Base-by-base conservation (phyloP, 2,329 filamentous ascomycete species). In the Paecilomyces fulvus region DNA sequence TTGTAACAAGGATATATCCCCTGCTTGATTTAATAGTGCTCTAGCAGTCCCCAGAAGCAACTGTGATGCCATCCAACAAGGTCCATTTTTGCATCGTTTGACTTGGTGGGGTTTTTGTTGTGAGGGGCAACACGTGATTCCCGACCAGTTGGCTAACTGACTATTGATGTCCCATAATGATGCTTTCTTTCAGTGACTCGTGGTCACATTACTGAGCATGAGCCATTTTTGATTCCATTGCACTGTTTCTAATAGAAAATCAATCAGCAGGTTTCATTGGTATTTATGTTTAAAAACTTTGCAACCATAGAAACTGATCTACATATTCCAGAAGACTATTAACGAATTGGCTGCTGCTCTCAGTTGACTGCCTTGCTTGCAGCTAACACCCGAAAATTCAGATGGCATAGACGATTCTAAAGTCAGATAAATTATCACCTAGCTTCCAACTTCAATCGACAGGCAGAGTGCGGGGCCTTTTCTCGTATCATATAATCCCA, bases 401-500 rank as follows among this genome's bases (percentile, higher is more conserved):
- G 5, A 28, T 7, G 1, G 4, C 25, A 28, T 28, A 28, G 4
- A 28, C 30, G 5, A 31, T 31, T 31, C 3, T 31, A 31, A 28
- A 28, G 25, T 31, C 3, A 2, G 30, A 30, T 30, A 30, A 30
- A 30, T 5, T 37, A 33, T 49, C 25, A 30, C n/a, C 31, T 57
- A 62, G 20, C 60, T 58, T 23, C 68, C 68, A 49, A 70, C 64
- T 55, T 70, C 68, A 53, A 70, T 64, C 37, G 63, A 59, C 14
- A 70, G 51, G 60, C 65, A 70, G 37, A 75, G 59, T 31, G 64
- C 70, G 30, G 65, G 70, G 10, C 70, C 68, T 28, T 67, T 69
- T 49, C 60, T 62, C 10, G 74, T 78, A 56, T 78, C 73, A 59
- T 73, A 75, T 53, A 79, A 62, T 0, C 77, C 77, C 65, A 75